These are phyloP conservation scores for Geosmithia putterillii DNA, from an alignment of 2,329 filamentous ascomycete genomes.

Conservation along the genomic window DNA sequence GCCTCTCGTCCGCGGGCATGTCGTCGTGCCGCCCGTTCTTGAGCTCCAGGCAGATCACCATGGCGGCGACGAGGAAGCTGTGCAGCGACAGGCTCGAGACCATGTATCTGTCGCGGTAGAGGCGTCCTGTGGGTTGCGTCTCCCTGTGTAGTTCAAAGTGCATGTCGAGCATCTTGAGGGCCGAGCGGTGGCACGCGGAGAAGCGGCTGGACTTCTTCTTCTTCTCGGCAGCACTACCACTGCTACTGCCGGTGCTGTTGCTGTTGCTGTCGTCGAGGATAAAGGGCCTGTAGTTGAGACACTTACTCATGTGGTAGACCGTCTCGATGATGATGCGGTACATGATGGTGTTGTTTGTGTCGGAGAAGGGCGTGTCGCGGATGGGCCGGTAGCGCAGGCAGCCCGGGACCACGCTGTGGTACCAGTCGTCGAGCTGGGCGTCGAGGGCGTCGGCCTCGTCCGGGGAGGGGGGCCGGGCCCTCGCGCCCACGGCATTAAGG, in stretches of 20 bases:
- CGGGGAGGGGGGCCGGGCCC: conserved; percentile 8
- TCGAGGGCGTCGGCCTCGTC: conserved; percentile 4
- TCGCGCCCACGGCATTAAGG: conserved; percentile 24
- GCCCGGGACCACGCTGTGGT: conserved; percentile 18
- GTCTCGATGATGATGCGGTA: conserved; percentile 34
- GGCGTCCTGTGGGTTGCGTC: conserved; percentile 32
- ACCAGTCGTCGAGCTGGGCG: conserved; percentile 23
- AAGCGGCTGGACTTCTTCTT: too few relatives aligned
- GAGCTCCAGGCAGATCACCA: conserved; percentile 44
- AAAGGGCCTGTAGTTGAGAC: conserved; percentile 36
- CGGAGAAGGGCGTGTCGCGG: conserved; percentile 26
- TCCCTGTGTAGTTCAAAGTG: conserved; percentile 34
- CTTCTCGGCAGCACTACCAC: too few relatives aligned
- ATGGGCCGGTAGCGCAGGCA: conserved; percentile 28
- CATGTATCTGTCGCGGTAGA: conserved; percentile 41
- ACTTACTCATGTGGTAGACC: conserved; percentile 34
- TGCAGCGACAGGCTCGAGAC: conserved; percentile 38
- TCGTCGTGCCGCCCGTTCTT: conserved; percentile 23
- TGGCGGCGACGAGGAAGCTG: conserved; percentile 46
- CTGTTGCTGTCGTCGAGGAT: conserved; percentile 9
- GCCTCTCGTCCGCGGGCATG: conserved; percentile 17
- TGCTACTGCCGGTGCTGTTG: neutral
- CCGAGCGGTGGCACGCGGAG: conserved; percentile 27
- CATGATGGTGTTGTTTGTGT: conserved; percentile 31
- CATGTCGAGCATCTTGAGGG: conserved; percentile 29